Evolutionary conservation across 139 green algal genomes (phyloP).

Genomic region (Chlamydomonas sp.): DNA sequence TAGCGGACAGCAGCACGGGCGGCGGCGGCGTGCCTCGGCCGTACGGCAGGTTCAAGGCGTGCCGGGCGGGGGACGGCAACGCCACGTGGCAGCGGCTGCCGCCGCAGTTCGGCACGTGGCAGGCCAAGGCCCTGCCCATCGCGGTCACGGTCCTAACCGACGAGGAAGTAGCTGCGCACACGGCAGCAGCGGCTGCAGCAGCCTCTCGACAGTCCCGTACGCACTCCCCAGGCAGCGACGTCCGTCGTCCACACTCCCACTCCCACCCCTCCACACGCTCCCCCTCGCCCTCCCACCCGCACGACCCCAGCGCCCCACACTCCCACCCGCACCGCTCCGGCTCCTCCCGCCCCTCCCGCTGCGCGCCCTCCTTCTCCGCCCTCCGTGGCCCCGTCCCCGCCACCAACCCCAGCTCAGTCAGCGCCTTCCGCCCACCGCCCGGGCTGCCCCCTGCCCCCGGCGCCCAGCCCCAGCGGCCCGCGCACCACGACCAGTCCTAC

Average conservation of each 20-base stretch:
- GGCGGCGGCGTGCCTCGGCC: conserved; percentile 29
- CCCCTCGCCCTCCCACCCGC: no score
- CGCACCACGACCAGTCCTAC: neutral
- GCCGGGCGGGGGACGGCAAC: conserved; percentile 17
- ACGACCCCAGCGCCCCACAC: no score
- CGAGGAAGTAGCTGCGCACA: neutral
- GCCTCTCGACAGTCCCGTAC: neutral
- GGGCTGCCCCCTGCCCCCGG: no score
- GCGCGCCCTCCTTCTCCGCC: neutral
- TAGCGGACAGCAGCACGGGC: conserved; percentile 17
- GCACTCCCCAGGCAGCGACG: neutral
- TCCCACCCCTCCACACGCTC: no score
- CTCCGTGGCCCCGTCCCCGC: neutral
- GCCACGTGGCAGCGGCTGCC: conserved; percentile 17
- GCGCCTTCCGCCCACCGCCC: neutral
- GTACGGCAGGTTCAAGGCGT: conserved; percentile 30
- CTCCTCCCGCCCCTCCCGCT: no score
- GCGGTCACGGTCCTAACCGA: conserved; percentile 16
- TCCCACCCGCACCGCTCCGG: no score
- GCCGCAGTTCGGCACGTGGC: conserved; percentile 16
- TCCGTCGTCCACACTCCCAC: no score
- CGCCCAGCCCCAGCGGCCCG: neutral
- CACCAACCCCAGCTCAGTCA: neutral
- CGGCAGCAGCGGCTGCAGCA: neutral
- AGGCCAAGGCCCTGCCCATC: conserved; percentile 27